Percentiles rank a stretch among this genome's conserved stretches.
Evolutionary conservation across 331 rosid genomes (phyloP).

Genomic region (Pyracantha coccinea): DNA sequence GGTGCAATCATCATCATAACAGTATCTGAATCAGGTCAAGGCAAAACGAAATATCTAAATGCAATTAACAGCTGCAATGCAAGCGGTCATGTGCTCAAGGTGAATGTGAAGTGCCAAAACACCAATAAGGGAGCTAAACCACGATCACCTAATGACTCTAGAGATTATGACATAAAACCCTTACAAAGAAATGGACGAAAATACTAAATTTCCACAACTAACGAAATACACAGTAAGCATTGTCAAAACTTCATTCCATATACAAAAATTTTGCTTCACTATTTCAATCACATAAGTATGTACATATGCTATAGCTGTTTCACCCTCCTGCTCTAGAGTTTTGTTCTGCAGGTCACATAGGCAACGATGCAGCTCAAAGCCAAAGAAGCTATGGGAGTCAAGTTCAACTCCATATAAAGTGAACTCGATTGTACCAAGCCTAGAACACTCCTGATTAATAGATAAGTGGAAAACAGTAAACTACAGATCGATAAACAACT

Average conservation of each 20-base stretch:
- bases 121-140: not conserved
- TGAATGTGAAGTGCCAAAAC: not conserved
- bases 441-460: conserved; percentile 8
- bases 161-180: not conserved
- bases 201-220: no score
- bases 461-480: conserved; percentile 15
- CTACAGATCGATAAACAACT: no score
- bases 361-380: not conserved
- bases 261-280: not conserved
- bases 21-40: conserved; percentile 77
- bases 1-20: conserved; percentile 86
- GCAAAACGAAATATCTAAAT: conserved; percentile 15
- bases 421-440: not conserved
- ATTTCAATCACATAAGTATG: not conserved
- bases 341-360: conserved; percentile 12
- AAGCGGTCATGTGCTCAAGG: not conserved
- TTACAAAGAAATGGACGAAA: not conserved
- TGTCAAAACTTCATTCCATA: no score
- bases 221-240: conserved; percentile 35
- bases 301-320: not conserved
- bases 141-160: not conserved
- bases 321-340: conserved; percentile 69
- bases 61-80: not conserved
- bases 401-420: conserved; percentile 50
- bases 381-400: not conserved